Base-by-base conservation (phyloP, 164 flowering plant genomes). In the Dillenia turbinata region DNA sequence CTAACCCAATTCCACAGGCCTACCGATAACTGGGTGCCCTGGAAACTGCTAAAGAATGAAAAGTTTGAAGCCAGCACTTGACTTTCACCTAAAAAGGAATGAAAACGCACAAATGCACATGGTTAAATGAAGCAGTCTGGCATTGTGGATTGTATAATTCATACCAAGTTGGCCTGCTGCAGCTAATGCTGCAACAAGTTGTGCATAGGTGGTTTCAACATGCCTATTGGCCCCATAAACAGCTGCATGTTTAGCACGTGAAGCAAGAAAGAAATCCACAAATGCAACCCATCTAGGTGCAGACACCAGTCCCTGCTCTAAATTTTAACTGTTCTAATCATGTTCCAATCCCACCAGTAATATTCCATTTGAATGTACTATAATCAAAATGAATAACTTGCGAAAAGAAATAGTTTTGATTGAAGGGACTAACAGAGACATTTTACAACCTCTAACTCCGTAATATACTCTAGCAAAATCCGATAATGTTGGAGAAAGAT, bases 271-370 rank as follows among this genome's bases (percentile, higher is more conserved):
- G 78, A 95, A 95, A 64, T 95, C 99, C 45, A 90, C 99, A 77
- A 95, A 92, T 52, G 97, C 95, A 65, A 91, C 99, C 99, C 99
- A 95, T 80, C 99, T 82, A 2, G 97, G 99, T 22, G 96, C 90
- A n/a, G 99, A 97, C 0, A 97, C 99, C 99, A 95, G 69, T 95
- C 99, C 72, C 82, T 91, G 60, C 80, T 77, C 97, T 82, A 62
- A 92, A 92, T 11, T 74, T 79, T 45, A 77, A 45, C 54, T 22
- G 66, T 9, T 64, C 70, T 60, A 65, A 72, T 52, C 59, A 55
- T 55, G 64, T 66, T 51, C 12, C 53, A 17, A 44, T 63, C 19
- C 57, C 57, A 33, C 51, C 70, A 40, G 92, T 80, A 47, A 87
- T 74, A 70, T 79, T 88, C 61, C 96, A 90, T 63, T 70, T 70